These are phyloP conservation scores for Cladorrhinum samala DNA, from an alignment of 495 filamentous ascomycete genomes.

Conservation along the genomic window DNA sequence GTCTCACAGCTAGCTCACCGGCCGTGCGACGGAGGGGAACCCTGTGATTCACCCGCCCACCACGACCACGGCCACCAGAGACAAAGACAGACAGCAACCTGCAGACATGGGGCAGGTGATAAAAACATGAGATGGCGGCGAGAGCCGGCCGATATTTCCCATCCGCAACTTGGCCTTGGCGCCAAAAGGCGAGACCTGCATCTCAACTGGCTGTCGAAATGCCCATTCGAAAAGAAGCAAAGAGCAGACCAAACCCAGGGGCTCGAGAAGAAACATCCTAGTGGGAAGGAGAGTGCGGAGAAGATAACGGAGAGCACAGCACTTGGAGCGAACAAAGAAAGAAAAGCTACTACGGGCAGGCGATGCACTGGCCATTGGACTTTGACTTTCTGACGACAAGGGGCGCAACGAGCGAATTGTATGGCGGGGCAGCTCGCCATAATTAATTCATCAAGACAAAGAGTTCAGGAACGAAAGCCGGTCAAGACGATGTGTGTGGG, in stretches of 20 bases:
- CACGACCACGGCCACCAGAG: background rate
- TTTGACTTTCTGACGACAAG: background rate
- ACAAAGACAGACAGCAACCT: background rate
- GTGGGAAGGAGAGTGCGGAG: too few relatives aligned
- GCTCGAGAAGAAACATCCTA: too few relatives aligned
- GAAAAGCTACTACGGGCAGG: background rate
- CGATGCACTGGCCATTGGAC: too few relatives aligned
- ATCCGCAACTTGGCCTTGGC: too few relatives aligned
- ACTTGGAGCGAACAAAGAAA: too few relatives aligned
- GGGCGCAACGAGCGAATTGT: background rate
- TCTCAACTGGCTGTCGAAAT: too few relatives aligned
- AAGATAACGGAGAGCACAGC: too few relatives aligned
- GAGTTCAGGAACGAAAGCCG: slow-evolving; percentile 6
- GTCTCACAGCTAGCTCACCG: background rate
- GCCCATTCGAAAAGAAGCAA: too few relatives aligned
- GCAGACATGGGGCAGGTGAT: background rate
- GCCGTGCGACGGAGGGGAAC: background rate
- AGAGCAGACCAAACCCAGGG: too few relatives aligned
- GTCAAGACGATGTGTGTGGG: background rate
- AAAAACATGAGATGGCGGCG: too few relatives aligned
- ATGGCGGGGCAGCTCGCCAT: background rate
- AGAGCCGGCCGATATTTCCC: background rate
- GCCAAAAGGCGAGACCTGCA: too few relatives aligned
- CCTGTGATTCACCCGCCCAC: slow-evolving; percentile 8
- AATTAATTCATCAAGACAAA: slow-evolving; percentile 1